Base-by-base conservation (phyloP, 352 stramenopile species). In the Phytophthora sp. region DNA sequence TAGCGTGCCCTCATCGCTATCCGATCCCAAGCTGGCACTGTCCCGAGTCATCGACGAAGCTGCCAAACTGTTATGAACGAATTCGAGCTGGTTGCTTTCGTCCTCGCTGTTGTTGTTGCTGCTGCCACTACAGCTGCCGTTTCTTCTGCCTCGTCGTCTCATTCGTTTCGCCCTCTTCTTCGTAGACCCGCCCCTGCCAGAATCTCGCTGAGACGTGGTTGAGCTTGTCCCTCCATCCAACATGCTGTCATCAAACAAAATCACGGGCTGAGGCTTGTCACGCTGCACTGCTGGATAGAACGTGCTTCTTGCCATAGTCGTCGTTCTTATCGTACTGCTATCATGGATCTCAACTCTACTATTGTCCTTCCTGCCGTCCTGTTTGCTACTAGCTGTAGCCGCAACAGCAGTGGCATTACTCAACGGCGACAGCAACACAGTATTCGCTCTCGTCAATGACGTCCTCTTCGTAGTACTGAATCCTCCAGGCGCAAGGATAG, bases 161-260 rank as follows among this genome's bases (percentile, higher is more conserved):
- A 55, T 57, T 52, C 56, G 69, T 51, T 55, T 69, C 1, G 68
- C 55, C n/a, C 66, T 76, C 12, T 67, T 72, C 57, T 62, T 63
- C 4, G 56, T 42, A 1, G 53, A 65, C 0, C 52, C 58, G 7
- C 23, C 20, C 24, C 38, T 51, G 5, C 23, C 45, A 36, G n/a
- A 18, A 38, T 41, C 46, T 27, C 39, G 31, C 7, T 38, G 50
- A 31, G 27, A 7, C 12, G 24, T 36, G 0, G 20, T 18, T 7
- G 21, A 18, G 3, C 30, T 61, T 20, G 31, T 12, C 3, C 15
- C 35, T 61, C n/a, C 15, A 52, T 60, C 55, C 39, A 79, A 27
- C 36, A 46, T 63, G n/a, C 44, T 57, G 23, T 66, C 62, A 27
- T 81, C 71, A 11, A 79, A 57, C 27, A 85, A 46, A 26, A 80